Evolutionary conservation across 768 basidiomycete species (phyloP), one percentile per base, ranked within the genome.

Genomic region (Chiua virens): DNA sequence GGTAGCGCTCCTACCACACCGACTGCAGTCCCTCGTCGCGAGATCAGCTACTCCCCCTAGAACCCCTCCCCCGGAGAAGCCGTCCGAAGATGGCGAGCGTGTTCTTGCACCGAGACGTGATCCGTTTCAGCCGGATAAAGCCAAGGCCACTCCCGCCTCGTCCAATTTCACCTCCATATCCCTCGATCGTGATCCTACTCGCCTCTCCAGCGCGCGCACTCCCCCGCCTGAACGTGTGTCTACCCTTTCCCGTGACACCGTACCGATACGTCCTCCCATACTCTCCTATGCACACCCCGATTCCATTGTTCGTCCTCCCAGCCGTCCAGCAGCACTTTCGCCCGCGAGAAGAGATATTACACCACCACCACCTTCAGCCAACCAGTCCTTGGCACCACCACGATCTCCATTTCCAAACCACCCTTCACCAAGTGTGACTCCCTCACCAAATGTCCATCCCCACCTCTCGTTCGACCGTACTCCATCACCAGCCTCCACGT

Each of bases 1-100:
- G 18, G 62, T 73, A 20, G 62, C 79, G 14, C 75, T 83, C 35
- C 68, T 82, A 21, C 81, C 83, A 15, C 69, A 71, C 41, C 75
- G 77, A 25, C 73, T 80, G 25, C 80, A 80, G 62, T 70, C 71
- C 54, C 73, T 76, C 55, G 73, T 79, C 25, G 61, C 61, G 18
- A 57, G 57, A 55, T 58, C 67, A 30, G 45, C 27, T 10, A 42
- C 50, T 3, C 54, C 43, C 3, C 55, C 58, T 27, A 51, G 39
- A 39, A 55, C 44, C 32, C 15, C 49, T 20, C 36, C 40, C 14
- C 20, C 49, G 18, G 55, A 51, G 46, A 59, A 45, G 45, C 50
- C 45, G 8, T 47, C 52, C 41, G 44, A 41, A 8, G 43, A 49
- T 9, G 20, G 17, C 22, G 45, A 38, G 27, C 58, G 45, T 11